These are phyloP conservation scores for Jatropha podagrica DNA, from an alignment of 441 rosid species.

Conservation along the genomic window DNA sequence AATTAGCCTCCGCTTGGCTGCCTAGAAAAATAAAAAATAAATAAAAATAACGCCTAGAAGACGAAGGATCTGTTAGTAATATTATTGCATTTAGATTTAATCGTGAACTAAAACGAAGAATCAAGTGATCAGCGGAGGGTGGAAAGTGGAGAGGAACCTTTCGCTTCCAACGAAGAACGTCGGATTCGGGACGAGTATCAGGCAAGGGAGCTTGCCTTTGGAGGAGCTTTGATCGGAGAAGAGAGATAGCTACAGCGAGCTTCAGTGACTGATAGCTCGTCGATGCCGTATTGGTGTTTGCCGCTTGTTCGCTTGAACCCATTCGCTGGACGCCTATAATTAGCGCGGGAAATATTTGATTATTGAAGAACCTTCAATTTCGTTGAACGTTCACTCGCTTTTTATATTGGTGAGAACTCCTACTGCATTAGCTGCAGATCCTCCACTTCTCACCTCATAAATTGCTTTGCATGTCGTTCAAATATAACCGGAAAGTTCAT, in stretches of 20 bases:
- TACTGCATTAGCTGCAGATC: no score
- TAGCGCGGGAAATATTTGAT: constrained; percentile 7
- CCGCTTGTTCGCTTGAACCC: constrained; percentile 27
- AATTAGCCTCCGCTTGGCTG: neutral
- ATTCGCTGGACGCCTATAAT: constrained; percentile 8
- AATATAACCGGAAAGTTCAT: no score
- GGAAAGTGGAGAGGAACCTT: constrained; percentile 46
- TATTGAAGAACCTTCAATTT: neutral
- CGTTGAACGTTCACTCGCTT: no score
- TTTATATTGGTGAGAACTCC: no score
- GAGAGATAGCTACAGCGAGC: constrained; percentile 73
- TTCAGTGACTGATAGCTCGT: constrained; percentile 46
- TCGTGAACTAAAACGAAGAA: neutral
- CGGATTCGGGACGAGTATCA: constrained; percentile 34
- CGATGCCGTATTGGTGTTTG: constrained; percentile 20
- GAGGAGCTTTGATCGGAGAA: constrained; percentile 67
- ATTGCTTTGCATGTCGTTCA: no score
- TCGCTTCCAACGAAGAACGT: constrained; percentile 73
- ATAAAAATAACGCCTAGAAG: neutral
- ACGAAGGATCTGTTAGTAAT: neutral
- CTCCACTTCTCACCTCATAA: no score
- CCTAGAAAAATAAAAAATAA: neutral
- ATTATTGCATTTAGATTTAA: neutral
- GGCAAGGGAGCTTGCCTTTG: constrained; percentile 31
- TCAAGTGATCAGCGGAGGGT: constrained; percentile 6